Percentiles rank a stretch among this genome's conserved stretches.
Conservation (phyloP, 164 flowering plant species). For the Vitis cinerea region DNA sequence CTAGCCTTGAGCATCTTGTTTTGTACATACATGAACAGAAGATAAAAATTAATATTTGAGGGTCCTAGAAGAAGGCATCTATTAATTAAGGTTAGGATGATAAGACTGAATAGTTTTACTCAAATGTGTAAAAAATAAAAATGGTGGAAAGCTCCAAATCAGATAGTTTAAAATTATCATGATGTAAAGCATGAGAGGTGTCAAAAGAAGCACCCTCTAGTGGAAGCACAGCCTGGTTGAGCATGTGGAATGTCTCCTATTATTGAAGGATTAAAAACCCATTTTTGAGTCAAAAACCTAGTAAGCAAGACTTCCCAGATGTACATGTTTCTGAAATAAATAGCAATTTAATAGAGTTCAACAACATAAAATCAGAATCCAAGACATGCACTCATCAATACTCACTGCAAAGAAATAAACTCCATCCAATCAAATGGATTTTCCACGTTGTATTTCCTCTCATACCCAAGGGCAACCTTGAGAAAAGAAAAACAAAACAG, state of each 20-base stretch:
- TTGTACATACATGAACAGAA: too few species aligned
- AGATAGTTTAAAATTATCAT: neutral
- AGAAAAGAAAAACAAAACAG: constrained; percentile 3
- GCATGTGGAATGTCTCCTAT: neutral
- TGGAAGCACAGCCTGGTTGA: neutral
- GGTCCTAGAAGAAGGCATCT: too few species aligned
- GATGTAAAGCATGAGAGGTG: neutral
- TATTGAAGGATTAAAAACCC: neutral
- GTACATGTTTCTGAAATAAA: too few species aligned
- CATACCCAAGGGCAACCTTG: constrained; percentile 62
- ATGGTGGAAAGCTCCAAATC: neutral
- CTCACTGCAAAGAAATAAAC: constrained; percentile 80
- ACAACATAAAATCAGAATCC: neutral
- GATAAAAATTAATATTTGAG: too few species aligned
- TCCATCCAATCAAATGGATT: constrained; percentile 98
- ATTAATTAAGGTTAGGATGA: neutral
- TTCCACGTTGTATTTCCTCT: constrained; percentile 57
- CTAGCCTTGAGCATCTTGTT: too few species aligned
- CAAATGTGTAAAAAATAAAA: neutral
- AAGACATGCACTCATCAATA: constrained; percentile 8
- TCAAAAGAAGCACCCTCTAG: neutral
- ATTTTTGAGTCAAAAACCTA: too few species aligned
- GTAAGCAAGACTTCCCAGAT: too few species aligned
- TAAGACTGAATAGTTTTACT: neutral
- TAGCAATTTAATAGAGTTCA: too few species aligned